Evolutionary conservation across 2,329 filamentous ascomycete genomes (phyloP).

Genomic region (Xylariaceae sp.): DNA sequence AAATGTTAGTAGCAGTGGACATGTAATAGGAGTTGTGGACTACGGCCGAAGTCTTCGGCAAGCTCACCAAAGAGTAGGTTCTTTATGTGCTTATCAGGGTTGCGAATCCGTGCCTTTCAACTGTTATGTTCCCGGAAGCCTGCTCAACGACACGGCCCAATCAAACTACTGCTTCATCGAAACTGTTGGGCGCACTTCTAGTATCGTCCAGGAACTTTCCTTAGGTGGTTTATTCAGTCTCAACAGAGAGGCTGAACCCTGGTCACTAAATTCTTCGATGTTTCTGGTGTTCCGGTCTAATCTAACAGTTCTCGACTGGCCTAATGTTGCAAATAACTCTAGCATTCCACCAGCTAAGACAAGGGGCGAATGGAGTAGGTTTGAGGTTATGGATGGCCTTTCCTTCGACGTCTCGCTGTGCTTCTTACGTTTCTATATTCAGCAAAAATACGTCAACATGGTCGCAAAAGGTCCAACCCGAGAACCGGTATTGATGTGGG

Average conservation of each 20-base stretch:
- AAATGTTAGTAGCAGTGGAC: neutral
- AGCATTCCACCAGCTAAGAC: neutral
- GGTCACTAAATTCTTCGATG: constrained; percentile 12
- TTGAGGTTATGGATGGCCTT: neutral
- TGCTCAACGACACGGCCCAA: neutral
- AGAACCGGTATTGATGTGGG: constrained; percentile 5
- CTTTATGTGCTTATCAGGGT: neutral
- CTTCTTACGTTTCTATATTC: constrained; percentile 6
- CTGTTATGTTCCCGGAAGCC: constrained; percentile 1
- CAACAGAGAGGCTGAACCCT: constrained; percentile 2
- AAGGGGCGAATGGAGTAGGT: constrained; percentile 10
- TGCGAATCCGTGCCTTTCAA: constrained; percentile 7
- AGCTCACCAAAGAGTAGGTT: neutral
- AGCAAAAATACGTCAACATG: constrained; percentile 8
- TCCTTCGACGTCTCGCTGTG: constrained; percentile 6
- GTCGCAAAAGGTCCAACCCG: neutral
- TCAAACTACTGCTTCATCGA: constrained; percentile 15
- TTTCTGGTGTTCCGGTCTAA: neutral
- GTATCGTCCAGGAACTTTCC: neutral
- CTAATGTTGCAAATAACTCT: neutral
- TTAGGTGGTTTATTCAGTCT: neutral
- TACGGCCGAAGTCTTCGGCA: constrained; percentile 4
- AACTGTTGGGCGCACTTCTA: constrained; percentile 1
- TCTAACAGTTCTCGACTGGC: neutral
- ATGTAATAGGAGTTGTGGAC: neutral